Conservation (phyloP, 2,329 filamentous ascomycete genomes). For the Fusarium sp. region DNA sequence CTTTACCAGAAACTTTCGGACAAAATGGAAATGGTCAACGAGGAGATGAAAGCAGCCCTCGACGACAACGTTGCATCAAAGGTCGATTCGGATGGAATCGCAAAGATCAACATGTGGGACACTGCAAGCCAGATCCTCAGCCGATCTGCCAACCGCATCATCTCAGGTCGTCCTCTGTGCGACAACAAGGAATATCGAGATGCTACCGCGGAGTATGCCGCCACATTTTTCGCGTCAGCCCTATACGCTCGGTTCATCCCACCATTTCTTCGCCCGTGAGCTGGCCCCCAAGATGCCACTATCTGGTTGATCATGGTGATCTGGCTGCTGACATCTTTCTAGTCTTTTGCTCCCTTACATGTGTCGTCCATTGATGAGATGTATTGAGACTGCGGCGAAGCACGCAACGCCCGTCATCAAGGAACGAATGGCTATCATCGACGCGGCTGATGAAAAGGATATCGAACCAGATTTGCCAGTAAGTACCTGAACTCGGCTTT, state of each 20-base stretch:
- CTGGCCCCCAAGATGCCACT: no score
- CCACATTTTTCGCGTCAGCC: slow-evolving; percentile 31
- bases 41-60: slow-evolving; percentile 26
- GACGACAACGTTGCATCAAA: slow-evolving; percentile 25
- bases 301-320: rapidly evolving
- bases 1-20: slow-evolving; percentile 30
- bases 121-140: slow-evolving; percentile 28
- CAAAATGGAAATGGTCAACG: slow-evolving; percentile 31
- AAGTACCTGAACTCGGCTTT: rapidly evolving
- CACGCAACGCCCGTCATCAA: slow-evolving; percentile 27
- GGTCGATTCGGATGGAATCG: slow-evolving; percentile 4
- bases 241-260: slow-evolving; percentile 31
- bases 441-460: slow-evolving; percentile 19
- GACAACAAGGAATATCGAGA: slow-evolving; percentile 32
- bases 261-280: slow-evolving; percentile 35
- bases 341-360: slow-evolving; percentile 29
- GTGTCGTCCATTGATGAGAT: slow-evolving; percentile 29
- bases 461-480: slow-evolving; percentile 22
- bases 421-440: slow-evolving; percentile 27
- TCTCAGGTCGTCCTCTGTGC: slow-evolving; percentile 32
- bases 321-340: not conserved
- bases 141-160: slow-evolving; percentile 34
- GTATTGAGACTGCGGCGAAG: slow-evolving; percentile 31
- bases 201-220: slow-evolving; percentile 28
- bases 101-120: slow-evolving; percentile 33